Conservation (phyloP, 2,329 filamentous ascomycete genomes). For the Xylariomycetidae sp. region DNA sequence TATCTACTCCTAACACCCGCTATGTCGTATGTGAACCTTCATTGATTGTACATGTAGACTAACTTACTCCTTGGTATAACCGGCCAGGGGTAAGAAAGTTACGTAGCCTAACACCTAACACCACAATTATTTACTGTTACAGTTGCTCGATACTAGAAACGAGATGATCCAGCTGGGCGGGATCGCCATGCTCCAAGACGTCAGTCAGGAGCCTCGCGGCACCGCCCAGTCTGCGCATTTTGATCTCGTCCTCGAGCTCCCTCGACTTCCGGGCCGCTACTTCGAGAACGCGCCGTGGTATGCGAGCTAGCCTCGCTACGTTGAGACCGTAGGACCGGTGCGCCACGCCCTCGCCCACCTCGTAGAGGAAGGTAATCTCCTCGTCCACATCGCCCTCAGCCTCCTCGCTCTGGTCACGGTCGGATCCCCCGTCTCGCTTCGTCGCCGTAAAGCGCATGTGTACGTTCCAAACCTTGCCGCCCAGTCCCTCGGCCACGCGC, state of each 20-base stretch:
- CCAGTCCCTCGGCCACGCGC: constrained; percentile 63
- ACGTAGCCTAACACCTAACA: too few relatives aligned
- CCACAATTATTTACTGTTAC: too few relatives aligned
- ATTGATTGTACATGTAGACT: too few relatives aligned
- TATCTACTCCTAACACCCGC: too few relatives aligned
- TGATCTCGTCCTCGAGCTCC: constrained; percentile 73
- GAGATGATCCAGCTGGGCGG: constrained; percentile 47
- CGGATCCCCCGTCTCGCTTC: constrained; percentile 5
- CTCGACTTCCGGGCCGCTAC: constrained; percentile 74
- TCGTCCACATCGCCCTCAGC: constrained; percentile 41
- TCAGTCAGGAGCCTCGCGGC: constrained; percentile 38
- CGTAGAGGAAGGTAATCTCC: constrained; percentile 91
- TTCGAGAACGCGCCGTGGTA: constrained; percentile 73
- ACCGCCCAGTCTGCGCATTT: constrained; percentile 54
- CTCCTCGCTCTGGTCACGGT: constrained; percentile 7
- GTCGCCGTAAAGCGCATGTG: constrained; percentile 80
- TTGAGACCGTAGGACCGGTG: constrained; percentile 94
- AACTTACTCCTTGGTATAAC: too few relatives aligned
- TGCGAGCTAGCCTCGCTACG: constrained; percentile 78
- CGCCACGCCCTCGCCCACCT: constrained; percentile 84
- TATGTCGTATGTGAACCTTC: too few relatives aligned
- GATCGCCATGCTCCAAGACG: constrained; percentile 32
- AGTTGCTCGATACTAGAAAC: constrained; percentile 56
- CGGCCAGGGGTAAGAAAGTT: too few relatives aligned
- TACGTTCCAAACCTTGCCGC: constrained; percentile 69